Conservation (phyloP, 2,329 filamentous ascomycete species). For the Ceratocystis diversiconidia region DNA sequence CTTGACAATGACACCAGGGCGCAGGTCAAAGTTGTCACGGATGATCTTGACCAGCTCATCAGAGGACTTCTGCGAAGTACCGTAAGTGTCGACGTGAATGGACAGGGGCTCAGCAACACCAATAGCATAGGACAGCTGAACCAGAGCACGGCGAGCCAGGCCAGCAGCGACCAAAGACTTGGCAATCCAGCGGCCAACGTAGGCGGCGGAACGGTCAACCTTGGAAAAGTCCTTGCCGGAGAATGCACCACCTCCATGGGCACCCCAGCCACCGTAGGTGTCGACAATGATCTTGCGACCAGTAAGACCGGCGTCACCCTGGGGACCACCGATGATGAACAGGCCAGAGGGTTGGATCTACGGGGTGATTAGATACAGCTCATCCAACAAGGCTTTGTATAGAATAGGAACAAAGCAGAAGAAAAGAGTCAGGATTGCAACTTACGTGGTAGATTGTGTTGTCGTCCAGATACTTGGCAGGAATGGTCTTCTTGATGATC, state of each 20-base stretch:
- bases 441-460: conserved; percentile 87
- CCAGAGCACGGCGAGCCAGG: conserved; percentile 80
- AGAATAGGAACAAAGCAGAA: not conserved
- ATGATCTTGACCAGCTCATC: conserved; percentile 94
- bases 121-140: conserved; percentile 98
- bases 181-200: conserved; percentile 95
- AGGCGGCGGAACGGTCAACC: conserved; percentile 96
- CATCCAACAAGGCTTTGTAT: not conserved
- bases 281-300: conserved; percentile 99
- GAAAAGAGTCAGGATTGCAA: conserved; percentile 19
- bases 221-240: conserved; percentile 99
- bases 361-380: conserved; percentile 15
- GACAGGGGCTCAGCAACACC: conserved; percentile 96
- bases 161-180: conserved; percentile 88
- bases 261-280: conserved; percentile 99
- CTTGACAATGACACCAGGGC: conserved; percentile 95
- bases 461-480: conserved; percentile 79
- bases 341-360: conserved; percentile 90
- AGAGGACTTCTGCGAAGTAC: conserved; percentile 76
- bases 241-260: conserved; percentile 99
- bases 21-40: conserved; percentile 89
- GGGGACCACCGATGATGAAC: conserved; percentile 98
- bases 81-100: conserved; percentile 95
- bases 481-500: conserved; percentile 92
- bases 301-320: conserved; percentile 96